Conservation (phyloP, 331 rosid species). For the Acacia pycnantha region DNA sequence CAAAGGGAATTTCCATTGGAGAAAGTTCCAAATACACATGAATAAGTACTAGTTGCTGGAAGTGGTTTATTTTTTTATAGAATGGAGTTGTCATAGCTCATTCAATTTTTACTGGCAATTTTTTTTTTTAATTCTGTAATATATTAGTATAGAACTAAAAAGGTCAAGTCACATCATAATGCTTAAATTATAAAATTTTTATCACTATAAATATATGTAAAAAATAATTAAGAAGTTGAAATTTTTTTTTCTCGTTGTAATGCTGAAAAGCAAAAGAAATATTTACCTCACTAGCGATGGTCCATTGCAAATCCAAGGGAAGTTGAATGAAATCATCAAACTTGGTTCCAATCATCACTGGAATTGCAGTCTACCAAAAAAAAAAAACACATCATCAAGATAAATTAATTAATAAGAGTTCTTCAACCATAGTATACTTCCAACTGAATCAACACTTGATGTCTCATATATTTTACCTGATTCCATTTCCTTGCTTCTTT, state of each 20-base stretch:
- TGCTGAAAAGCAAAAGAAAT: constrained; percentile 8
- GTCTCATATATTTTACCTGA: constrained; percentile 47
- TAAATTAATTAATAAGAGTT: not conserved
- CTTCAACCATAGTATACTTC: not conserved
- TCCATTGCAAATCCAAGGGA: constrained; percentile 95
- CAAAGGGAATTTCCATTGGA: too few species aligned
- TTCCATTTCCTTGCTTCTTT: constrained; percentile 85
- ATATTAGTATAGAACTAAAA: not conserved
- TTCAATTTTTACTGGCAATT: too few species aligned
- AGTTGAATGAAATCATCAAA: constrained; percentile 97
- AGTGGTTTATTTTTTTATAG: not conserved
- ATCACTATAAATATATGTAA: too few species aligned
- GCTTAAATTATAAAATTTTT: too few species aligned
- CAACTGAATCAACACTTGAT: not conserved
- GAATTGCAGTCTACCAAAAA: constrained; percentile 78
- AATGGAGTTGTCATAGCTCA: too few species aligned
- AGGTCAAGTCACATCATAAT: not conserved
- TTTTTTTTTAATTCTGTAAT: not conserved
- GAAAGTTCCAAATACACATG: too few species aligned
- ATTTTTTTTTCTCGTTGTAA: not conserved
- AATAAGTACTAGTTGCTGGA: too few species aligned
- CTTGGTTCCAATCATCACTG: constrained; percentile 87
- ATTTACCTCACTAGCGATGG: constrained; percentile 85
- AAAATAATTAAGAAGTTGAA: not conserved
- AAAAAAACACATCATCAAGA: not conserved